These are phyloP conservation scores for Saturnispora ahearnii DNA, from an alignment of 805 yeast genomes.

Conservation along the genomic window DNA sequence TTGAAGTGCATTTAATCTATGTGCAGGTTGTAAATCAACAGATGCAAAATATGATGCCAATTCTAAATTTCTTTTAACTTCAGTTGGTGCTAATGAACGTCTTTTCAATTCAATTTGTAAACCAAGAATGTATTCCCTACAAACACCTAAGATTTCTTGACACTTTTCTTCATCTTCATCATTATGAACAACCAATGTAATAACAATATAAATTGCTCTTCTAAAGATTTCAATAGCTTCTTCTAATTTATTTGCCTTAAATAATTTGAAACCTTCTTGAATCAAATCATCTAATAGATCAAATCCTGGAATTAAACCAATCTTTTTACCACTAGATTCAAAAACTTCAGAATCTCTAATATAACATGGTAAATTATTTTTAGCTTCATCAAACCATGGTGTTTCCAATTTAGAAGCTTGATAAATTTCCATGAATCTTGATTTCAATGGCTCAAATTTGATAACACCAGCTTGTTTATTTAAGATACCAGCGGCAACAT, in stretches of 20 bases:
- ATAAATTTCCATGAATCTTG: conserved; percentile 76
- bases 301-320: conserved; percentile 71
- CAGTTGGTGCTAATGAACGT: conserved; percentile 64
- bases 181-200: conserved; percentile 60
- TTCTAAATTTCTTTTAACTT: conserved; percentile 80
- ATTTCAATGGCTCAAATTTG: conserved; percentile 79
- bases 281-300: conserved; percentile 53
- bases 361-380: conserved; percentile 47
- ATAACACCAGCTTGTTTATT: conserved; percentile 83
- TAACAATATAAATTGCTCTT: conserved; percentile 63
- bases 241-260: conserved; percentile 75
- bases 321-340: conserved; percentile 35
- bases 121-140: conserved; percentile 89
- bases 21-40: conserved; percentile 72
- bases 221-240: conserved; percentile 77
- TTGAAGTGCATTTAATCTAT: conserved; percentile 78
- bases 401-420: conserved; percentile 68
- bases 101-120: conserved; percentile 85
- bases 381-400: conserved; percentile 56
- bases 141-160: conserved; percentile 55
- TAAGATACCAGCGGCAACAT: conserved; percentile 87
- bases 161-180: conserved; percentile 75
- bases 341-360: conserved; percentile 60
- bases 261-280: conserved; percentile 69
- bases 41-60: conserved; percentile 93